Evolutionary conservation across 805 yeast species (phyloP).

Genomic region (Dipodascus albidus): DNA sequence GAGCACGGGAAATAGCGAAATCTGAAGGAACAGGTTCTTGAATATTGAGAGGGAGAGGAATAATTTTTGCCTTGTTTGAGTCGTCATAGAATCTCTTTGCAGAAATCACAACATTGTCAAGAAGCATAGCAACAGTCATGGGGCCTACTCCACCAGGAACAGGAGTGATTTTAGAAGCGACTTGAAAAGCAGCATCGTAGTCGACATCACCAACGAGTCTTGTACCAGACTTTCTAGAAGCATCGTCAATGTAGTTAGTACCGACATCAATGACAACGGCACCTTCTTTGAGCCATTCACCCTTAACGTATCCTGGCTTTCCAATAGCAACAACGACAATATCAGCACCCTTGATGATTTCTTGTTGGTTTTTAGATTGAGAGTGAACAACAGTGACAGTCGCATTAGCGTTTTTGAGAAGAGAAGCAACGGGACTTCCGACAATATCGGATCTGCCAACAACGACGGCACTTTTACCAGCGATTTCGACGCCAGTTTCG

Average conservation of each 20-base stretch:
- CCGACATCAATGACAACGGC: conserved; percentile 94
- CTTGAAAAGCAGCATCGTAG: conserved; percentile 47
- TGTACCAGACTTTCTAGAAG: conserved; percentile 62
- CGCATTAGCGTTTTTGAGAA: conserved; percentile 65
- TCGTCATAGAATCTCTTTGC: conserved; percentile 47
- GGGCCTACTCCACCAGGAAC: conserved; percentile 99
- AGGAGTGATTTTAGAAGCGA: conserved; percentile 73
- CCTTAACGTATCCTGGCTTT: conserved; percentile 67
- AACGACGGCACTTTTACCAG: conserved; percentile 80
- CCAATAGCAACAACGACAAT: conserved; percentile 94
- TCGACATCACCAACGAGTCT: conserved; percentile 92
- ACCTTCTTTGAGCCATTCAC: conserved; percentile 77
- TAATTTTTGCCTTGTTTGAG: conserved; percentile 36
- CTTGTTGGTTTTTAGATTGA: conserved; percentile 50
- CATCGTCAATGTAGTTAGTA: conserved; percentile 75
- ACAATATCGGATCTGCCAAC: conserved; percentile 96
- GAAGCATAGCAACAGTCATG: conserved; percentile 96
- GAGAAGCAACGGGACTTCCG: conserved; percentile 83
- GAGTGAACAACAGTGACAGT: conserved; percentile 88
- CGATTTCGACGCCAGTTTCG: conserved; percentile 48
- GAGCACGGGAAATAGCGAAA: conserved; percentile 78
- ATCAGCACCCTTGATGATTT: conserved; percentile 59
- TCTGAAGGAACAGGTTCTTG: conserved; percentile 79
- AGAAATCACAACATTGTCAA: conserved; percentile 71
- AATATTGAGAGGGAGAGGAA: conserved; percentile 43